Conservation (phyloP, 2,329 filamentous ascomycete species). For the Neonectria ditissima region DNA sequence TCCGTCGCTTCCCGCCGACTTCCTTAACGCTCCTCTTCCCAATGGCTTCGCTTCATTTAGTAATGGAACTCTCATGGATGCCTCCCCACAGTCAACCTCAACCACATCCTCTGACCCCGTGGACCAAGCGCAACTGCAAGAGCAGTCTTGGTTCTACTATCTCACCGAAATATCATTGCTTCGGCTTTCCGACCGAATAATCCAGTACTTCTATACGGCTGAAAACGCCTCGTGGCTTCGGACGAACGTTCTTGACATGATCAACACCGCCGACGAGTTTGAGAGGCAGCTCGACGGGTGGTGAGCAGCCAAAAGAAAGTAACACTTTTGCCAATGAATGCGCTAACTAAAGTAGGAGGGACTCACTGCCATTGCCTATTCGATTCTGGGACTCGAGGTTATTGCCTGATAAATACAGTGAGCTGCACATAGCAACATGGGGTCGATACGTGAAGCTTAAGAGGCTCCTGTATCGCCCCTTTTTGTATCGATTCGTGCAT, state of each 20-base stretch:
- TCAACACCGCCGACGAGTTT: conserved; percentile 11
- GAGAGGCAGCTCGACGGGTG: conserved; percentile 19
- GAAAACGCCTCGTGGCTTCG: conserved; percentile 14
- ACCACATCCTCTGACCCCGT: conserved; percentile 6
- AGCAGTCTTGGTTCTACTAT: conserved; percentile 37
- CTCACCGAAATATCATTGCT: conserved; percentile 29
- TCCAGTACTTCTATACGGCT: conserved; percentile 22
- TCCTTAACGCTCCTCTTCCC: not conserved
- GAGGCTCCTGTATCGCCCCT: conserved; percentile 7
- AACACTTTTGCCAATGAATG: no score
- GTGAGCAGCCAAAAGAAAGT: no score
- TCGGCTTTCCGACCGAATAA: conserved; percentile 23
- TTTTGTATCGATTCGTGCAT: conserved; percentile 19
- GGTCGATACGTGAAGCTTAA: conserved; percentile 11
- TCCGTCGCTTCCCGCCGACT: conserved; percentile 12
- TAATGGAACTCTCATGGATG: conserved; percentile 11
- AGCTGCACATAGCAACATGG: conserved; percentile 21
- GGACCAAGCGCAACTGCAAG: conserved; percentile 12
- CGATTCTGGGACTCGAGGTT: conserved; percentile 14
- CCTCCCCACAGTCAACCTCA: conserved; percentile 12
- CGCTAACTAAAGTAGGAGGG: conserved; percentile 5
- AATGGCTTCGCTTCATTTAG: conserved; percentile 2
- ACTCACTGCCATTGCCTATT: conserved; percentile 12
- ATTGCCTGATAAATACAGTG: conserved; percentile 6
- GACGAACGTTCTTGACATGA: conserved; percentile 15